Conservation (phyloP, 345 rosid species). For the Raphanus sativus region DNA sequence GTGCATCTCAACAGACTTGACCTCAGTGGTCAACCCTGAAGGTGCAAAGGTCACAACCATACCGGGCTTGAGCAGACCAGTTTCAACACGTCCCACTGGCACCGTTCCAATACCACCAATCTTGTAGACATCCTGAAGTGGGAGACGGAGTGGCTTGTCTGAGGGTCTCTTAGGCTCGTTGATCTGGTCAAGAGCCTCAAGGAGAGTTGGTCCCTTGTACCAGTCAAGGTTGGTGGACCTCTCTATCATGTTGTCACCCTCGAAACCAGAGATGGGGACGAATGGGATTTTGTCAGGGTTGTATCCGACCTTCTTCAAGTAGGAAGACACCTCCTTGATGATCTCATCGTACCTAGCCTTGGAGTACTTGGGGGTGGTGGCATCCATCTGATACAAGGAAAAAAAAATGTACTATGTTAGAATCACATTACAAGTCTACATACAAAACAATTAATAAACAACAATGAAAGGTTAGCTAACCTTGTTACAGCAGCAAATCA, state of each 20-base stretch:
- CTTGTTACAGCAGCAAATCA: constrained; percentile 18
- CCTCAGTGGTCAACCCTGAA: too few species aligned
- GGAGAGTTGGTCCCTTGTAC: constrained; percentile 17
- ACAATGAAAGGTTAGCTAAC: background rate
- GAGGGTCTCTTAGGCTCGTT: constrained; percentile 8
- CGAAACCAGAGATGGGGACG: too few species aligned
- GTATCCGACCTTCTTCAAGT: too few species aligned
- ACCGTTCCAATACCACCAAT: too few species aligned
- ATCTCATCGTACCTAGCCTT: constrained; percentile 14
- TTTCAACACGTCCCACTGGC: too few species aligned
- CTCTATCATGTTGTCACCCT: background rate
- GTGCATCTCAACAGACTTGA: too few species aligned
- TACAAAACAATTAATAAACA: background rate
- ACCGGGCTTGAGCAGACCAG: too few species aligned
- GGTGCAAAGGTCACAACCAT: too few species aligned
- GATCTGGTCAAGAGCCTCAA: constrained; percentile 15
- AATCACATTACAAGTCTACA: background rate
- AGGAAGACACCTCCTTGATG: too few species aligned
- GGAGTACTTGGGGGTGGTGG: constrained; percentile 5
- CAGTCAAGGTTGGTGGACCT: constrained; percentile 20
- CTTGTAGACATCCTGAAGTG: too few species aligned
- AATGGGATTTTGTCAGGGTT: too few species aligned
- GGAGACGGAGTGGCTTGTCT: background rate
- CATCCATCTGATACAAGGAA: background rate
- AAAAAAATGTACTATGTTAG: background rate